A percentile compares a stretch with the other conserved stretches of the same genome.
Evolutionary conservation across 2,329 filamentous ascomycete genomes (phyloP).

Genomic region (Aspergillus quadricinctus): DNA sequence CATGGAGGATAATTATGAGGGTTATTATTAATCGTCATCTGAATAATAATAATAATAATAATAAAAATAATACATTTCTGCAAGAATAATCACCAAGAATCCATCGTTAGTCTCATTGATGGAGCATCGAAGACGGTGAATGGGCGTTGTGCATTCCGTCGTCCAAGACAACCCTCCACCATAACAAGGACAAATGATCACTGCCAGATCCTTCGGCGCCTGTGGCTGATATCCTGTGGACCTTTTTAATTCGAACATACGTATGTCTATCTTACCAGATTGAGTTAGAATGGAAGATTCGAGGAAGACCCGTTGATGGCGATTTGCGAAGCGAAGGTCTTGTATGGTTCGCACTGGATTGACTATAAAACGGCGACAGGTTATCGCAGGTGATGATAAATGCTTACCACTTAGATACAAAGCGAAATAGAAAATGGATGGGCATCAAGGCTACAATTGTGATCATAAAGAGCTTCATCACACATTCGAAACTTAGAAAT

Average conservation of each 20-base stretch:
- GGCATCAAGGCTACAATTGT: background rate
- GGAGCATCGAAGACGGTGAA: background rate
- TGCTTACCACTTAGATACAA: background rate
- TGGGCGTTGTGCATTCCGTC: background rate
- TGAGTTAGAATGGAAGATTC: background rate
- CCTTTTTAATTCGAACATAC: background rate
- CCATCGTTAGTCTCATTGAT: background rate
- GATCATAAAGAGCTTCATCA: background rate
- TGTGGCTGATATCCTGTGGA: background rate
- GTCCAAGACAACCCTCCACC: background rate
- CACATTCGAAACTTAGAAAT: background rate
- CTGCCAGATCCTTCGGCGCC: background rate
- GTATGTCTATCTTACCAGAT: background rate
- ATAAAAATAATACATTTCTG: background rate
- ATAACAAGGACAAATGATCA: background rate
- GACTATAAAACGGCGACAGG: too few species aligned
- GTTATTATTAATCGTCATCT: background rate
- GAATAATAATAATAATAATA: too few species aligned
- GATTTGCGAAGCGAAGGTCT: too few species aligned
- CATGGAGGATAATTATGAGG: background rate
- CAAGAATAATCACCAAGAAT: background rate
- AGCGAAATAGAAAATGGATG: background rate
- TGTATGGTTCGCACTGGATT: background rate
- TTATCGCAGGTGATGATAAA: background rate
- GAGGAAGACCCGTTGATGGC: background rate